Evolutionary conservation across 1,284 basidiomycete genomes (phyloP).

Genomic region (Vanrija pseudolonga): DNA sequence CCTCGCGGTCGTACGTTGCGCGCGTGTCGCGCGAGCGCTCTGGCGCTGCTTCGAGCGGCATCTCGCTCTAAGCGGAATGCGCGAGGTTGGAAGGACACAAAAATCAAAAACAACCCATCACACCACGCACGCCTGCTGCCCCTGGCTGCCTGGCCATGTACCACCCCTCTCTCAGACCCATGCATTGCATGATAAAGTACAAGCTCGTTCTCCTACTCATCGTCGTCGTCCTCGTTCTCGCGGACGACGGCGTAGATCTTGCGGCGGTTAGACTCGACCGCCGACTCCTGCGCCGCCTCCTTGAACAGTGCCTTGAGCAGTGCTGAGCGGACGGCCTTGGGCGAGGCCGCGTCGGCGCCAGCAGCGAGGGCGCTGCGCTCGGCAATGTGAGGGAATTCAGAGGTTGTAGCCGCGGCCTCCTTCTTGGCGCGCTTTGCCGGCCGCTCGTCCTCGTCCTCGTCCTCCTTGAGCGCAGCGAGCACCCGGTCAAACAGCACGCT

Average conservation of each 20-base stretch:
- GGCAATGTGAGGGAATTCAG: conserved; percentile 1
- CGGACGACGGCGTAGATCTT: conserved; percentile 80
- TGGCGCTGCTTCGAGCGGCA: background rate
- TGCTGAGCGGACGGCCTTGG: conserved; percentile 54
- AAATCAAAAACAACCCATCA: too few species aligned
- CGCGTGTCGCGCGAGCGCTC: conserved; percentile 42
- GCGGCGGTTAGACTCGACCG: conserved; percentile 64
- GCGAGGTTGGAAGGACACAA: too few species aligned
- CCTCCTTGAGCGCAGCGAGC: conserved; percentile 18
- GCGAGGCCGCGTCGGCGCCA: background rate
- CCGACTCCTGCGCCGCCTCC: conserved; percentile 67
- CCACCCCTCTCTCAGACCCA: conserved; percentile 2
- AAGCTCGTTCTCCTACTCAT: conserved; percentile 24
- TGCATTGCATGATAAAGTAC: conserved; percentile 1
- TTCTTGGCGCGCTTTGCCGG: conserved; percentile 27
- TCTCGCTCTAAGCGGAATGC: too few species aligned
- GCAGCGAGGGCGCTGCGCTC: background rate
- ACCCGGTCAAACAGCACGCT: conserved; percentile 33
- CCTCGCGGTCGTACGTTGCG: conserved; percentile 45
- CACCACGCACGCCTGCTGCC: background rate
- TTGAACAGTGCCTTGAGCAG: conserved; percentile 68
- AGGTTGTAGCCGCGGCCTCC: conserved; percentile 37
- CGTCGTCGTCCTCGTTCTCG: conserved; percentile 49
- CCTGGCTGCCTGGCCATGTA: background rate
- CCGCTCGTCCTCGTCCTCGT: conserved; percentile 13